A percentile compares a stretch with the other conserved stretches of the same genome.
Evolutionary conservation across 2,329 filamentous ascomycete genomes (phyloP).

Genomic region (Rhinocladiella similis): DNA sequence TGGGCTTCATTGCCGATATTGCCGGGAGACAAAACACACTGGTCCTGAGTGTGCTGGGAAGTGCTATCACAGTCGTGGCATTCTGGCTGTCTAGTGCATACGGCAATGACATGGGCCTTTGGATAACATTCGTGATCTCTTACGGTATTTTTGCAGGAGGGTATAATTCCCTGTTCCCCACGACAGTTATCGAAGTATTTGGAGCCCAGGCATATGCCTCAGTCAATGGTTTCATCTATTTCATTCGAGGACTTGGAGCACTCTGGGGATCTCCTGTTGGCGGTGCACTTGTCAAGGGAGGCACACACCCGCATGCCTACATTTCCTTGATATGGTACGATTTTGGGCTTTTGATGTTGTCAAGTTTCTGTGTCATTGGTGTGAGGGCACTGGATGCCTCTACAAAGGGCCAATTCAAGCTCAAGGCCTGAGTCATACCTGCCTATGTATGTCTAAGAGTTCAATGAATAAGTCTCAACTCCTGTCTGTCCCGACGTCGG

Average conservation of each 20-base stretch:
- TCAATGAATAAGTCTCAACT: background rate
- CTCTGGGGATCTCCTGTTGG: constrained; percentile 40
- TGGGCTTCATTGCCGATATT: constrained; percentile 41
- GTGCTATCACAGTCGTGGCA: constrained; percentile 31
- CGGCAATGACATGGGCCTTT: constrained; percentile 27
- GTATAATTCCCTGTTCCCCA: constrained; percentile 43
- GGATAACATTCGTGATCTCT: constrained; percentile 33
- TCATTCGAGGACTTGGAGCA: constrained; percentile 40
- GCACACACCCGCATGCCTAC: constrained; percentile 22
- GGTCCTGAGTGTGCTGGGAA: constrained; percentile 35
- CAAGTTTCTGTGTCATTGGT: constrained; percentile 28
- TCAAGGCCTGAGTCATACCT: constrained; percentile 18
- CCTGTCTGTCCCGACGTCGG: background rate
- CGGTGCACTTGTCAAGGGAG: constrained; percentile 31
- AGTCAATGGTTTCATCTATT: constrained; percentile 41
- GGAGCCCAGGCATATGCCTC: constrained; percentile 39
- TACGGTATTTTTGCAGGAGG: constrained; percentile 41
- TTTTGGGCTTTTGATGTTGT: constrained; percentile 28
- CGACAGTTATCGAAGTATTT: constrained; percentile 41
- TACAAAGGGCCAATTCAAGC: constrained; percentile 28
- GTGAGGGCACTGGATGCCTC: constrained; percentile 28
- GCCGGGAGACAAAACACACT: constrained; percentile 42
- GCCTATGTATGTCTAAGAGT: no score
- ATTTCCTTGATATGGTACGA: constrained; percentile 32
- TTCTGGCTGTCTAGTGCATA: constrained; percentile 32